Conservation (phyloP, 73 alveolate species). For the Paramecium octaurelia region DNA sequence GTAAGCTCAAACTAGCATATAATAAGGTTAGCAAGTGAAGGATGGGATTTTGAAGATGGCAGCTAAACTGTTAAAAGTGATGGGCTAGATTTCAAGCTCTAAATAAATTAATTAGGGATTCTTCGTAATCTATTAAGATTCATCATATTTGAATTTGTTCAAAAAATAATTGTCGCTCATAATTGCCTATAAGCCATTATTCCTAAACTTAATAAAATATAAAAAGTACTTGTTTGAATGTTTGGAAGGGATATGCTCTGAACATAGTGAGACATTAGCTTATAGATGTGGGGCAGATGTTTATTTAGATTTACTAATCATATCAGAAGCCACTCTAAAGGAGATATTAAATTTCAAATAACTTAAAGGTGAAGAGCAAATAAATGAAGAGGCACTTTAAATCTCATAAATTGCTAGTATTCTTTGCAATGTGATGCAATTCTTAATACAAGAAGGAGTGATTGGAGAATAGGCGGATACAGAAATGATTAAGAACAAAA, state of each 20-base stretch:
- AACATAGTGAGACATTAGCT: slow-evolving; percentile 21
- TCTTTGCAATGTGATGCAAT: background rate
- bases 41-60: background rate
- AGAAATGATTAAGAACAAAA: background rate
- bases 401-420: background rate
- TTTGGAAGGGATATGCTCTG: slow-evolving; percentile 10
- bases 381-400: background rate
- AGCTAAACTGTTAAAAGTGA: background rate
- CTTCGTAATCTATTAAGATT: background rate
- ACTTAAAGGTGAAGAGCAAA: slow-evolving; percentile 36
- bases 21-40: background rate
- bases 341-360: background rate
- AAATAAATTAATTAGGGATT: slow-evolving; percentile 33
- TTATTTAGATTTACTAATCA: background rate
- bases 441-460: background rate
- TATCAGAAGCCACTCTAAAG: background rate
- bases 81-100: background rate
- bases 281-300: slow-evolving; percentile 6
- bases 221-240: slow-evolving; percentile 9
- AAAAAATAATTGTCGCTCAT: background rate
- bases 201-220: background rate
- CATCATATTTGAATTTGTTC: background rate
- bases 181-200: background rate
- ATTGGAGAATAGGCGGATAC: background rate
- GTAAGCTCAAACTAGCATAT: background rate